phyloP scores from a whole-genome alignment of 2,329 filamentous ascomycete genomes.

The Cladosporium sp. region DNA sequence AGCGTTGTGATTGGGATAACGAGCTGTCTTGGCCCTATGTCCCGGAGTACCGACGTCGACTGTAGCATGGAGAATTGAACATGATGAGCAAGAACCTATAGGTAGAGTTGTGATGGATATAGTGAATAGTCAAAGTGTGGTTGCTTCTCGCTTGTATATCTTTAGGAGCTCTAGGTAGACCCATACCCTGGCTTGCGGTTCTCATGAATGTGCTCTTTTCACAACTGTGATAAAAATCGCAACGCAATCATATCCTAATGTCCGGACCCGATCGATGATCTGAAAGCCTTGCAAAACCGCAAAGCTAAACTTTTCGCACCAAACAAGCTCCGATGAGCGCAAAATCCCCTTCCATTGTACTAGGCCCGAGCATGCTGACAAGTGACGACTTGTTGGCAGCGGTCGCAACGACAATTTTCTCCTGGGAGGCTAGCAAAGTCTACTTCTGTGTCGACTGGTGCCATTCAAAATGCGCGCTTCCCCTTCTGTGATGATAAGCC shows the following conservation, averaged over 20 bases:
- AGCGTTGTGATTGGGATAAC: no score
- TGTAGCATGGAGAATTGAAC: no score
- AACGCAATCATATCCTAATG: neutral
- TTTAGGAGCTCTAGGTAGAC: neutral
- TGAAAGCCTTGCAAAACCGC: neutral
- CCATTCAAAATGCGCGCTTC: no score
- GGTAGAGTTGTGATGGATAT: neutral
- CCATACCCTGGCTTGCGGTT: neutral
- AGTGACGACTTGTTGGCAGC: no score
- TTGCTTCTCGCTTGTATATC: neutral
- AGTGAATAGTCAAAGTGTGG: neutral
- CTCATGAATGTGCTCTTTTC: neutral
- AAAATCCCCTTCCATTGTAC: neutral
- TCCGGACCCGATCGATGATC: no score
- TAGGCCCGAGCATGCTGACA: no score
- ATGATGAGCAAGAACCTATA: neutral
- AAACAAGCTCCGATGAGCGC: neutral
- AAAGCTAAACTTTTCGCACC: neutral
- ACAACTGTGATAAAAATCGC: neutral
- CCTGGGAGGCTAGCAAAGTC: no score
- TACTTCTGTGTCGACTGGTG: no score
- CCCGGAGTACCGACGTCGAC: no score
- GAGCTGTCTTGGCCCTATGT: no score
- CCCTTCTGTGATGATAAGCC: no score
- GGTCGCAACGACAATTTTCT: no score